Evolutionary conservation across 768 basidiomycete genomes (phyloP).

Genomic region (Rubroboletus satanas): DNA sequence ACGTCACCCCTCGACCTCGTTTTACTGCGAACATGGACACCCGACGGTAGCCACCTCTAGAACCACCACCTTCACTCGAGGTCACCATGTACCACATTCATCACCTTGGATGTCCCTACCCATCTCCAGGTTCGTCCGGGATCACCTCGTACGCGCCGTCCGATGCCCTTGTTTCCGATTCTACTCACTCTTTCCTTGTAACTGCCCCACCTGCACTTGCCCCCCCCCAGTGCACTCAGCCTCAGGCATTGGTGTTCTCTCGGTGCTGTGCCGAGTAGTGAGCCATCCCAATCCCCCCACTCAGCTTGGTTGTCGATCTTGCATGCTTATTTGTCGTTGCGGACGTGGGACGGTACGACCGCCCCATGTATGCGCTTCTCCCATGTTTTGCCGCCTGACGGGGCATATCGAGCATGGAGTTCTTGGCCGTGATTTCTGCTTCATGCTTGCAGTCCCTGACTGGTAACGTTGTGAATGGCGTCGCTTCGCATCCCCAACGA

Average conservation of each 20-base stretch:
- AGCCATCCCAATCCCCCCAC: too few relatives aligned
- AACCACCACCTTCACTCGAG: conserved; percentile 3
- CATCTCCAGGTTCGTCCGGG: too few relatives aligned
- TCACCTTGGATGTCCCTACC: neutral
- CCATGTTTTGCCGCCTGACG: too few relatives aligned
- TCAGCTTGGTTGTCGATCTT: too few relatives aligned
- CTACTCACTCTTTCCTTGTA: too few relatives aligned
- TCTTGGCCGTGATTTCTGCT: conserved; percentile 86
- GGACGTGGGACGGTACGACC: conserved; percentile 70
- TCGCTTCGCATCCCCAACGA: conserved; percentile 56
- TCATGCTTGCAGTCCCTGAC: conserved; percentile 81
- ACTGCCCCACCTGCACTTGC: too few relatives aligned
- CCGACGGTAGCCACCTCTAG: conserved; percentile 3
- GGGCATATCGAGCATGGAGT: conserved; percentile 74
- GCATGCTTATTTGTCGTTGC: too few relatives aligned
- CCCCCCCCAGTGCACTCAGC: too few relatives aligned
- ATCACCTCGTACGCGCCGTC: too few relatives aligned
- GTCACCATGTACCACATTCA: neutral
- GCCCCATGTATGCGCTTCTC: conserved; percentile 88
- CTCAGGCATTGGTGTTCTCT: too few relatives aligned
- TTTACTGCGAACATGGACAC: neutral
- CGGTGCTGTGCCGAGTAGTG: too few relatives aligned
- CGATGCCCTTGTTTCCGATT: too few relatives aligned
- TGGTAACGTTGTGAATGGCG: conserved; percentile 47
- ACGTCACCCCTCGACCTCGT: neutral